Conservation (phyloP, 2,329 filamentous ascomycete genomes). For the Venturia pyrina region DNA sequence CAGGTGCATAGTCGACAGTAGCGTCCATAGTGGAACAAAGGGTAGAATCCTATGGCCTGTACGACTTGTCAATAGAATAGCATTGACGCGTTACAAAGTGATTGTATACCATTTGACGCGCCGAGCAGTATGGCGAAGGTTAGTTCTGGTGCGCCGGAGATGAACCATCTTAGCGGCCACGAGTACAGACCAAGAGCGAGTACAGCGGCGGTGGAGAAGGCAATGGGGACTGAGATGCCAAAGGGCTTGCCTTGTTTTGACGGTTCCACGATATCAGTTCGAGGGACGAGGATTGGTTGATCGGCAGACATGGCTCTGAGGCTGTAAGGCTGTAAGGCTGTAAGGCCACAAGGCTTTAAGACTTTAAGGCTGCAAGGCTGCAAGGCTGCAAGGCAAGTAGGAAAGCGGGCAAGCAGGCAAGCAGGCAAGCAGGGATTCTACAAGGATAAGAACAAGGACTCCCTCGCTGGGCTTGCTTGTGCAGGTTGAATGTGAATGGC, state of each 20-base stretch:
- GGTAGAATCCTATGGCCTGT: conserved; percentile 29
- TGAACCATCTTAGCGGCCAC: conserved; percentile 28
- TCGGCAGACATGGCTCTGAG: not conserved
- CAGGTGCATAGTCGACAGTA: conserved; percentile 37
- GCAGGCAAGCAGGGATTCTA: too few relatives aligned
- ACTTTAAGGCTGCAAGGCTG: too few relatives aligned
- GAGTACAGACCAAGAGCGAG: conserved; percentile 16
- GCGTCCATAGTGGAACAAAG: conserved; percentile 36
- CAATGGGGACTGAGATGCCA: conserved; percentile 9
- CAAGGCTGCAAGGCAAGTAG: too few relatives aligned
- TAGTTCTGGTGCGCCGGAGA: conserved; percentile 27
- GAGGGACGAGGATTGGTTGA: not conserved
- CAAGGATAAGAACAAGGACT: not conserved
- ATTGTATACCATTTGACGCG: not conserved
- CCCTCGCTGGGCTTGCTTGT: not conserved
- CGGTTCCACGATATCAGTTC: not conserved
- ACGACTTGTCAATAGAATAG: not conserved
- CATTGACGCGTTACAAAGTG: not conserved
- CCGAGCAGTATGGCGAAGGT: not conserved
- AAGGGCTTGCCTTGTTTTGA: not conserved
- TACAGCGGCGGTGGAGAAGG: conserved; percentile 14
- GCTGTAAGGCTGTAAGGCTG: too few relatives aligned
- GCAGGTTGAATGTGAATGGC: not conserved
- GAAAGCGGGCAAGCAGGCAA: too few relatives aligned
- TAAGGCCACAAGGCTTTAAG: too few relatives aligned